Conservation (phyloP, 257 asterid genomes). For the Nicotiana paniculata region DNA sequence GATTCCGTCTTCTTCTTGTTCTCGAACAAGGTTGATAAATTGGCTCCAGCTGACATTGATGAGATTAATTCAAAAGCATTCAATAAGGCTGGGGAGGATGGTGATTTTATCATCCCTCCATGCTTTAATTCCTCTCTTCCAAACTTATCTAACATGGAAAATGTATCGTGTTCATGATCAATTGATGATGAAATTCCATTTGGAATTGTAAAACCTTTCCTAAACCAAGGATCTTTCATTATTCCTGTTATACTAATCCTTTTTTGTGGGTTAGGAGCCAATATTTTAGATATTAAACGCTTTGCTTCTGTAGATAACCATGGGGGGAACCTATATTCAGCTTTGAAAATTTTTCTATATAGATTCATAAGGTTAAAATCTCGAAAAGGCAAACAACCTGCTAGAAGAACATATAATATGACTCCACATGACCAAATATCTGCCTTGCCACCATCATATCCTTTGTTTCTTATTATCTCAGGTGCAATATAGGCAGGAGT, state of each 20-base stretch:
- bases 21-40: conserved; percentile 25
- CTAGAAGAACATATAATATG: conserved; percentile 36
- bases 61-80: conserved; percentile 37
- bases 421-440: conserved; percentile 45
- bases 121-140: conserved; percentile 24
- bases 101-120: conserved; percentile 18
- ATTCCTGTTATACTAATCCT: conserved; percentile 28
- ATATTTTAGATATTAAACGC: conserved; percentile 25
- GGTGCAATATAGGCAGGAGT: conserved; percentile 43
- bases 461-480: conserved; percentile 28
- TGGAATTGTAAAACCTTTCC: conserved; percentile 22
- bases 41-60: conserved; percentile 26
- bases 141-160: conserved; percentile 17
- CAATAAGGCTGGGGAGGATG: conserved; percentile 31
- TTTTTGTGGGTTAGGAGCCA: conserved; percentile 27
- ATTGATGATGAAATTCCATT: conserved; percentile 18
- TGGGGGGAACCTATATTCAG: conserved; percentile 22
- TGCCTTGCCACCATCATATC: conserved; percentile 32
- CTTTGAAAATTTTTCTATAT: conserved; percentile 19
- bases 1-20: conserved; percentile 19
- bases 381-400: conserved; percentile 35
- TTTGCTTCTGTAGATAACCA: conserved; percentile 33
- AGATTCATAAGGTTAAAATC: conserved; percentile 24
- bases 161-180: conserved; percentile 16
- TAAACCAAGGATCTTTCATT: conserved; percentile 30